phyloP scores from a whole-genome alignment of 1,284 basidiomycete genomes.

The Sporisorium exsertum region DNA sequence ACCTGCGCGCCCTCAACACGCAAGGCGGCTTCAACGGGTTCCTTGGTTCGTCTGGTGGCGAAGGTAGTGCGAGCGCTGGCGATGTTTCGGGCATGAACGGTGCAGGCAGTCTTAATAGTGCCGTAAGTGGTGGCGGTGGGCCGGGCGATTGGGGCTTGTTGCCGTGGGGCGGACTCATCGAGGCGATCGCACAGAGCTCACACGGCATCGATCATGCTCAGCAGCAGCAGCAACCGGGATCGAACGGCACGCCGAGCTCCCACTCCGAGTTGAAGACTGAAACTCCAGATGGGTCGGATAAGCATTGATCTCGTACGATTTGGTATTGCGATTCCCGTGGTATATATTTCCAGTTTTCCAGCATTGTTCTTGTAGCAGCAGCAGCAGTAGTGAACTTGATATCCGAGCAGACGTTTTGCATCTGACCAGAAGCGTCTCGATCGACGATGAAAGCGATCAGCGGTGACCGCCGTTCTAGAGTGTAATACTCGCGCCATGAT shows the following conservation, averaged over 20 bases:
- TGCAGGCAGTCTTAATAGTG: neutral
- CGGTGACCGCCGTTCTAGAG: conserved; percentile 4
- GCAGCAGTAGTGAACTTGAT: conserved; percentile 1
- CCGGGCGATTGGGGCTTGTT: conserved; percentile 46
- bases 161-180: conserved; percentile 61
- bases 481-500: conserved; percentile 42
- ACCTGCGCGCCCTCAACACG: conserved; percentile 42
- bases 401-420: neutral
- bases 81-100: conserved; percentile 10
- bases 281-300: conserved; percentile 39
- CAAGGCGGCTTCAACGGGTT: conserved; percentile 26
- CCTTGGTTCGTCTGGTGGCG: conserved; percentile 5
- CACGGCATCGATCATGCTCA: conserved; percentile 40
- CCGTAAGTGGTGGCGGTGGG: neutral
- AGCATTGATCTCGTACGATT: conserved; percentile 12
- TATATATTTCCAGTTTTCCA: neutral
- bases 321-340: neutral
- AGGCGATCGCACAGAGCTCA: conserved; percentile 55
- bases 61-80: neutral
- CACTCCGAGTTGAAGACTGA: conserved; percentile 34
- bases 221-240: conserved; percentile 23
- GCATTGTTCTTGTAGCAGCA: neutral
- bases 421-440: neutral
- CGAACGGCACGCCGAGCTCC: conserved; percentile 29
- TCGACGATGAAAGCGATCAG: neutral